Percentiles rank a stretch among this genome's conserved stretches.
These are phyloP conservation scores for Aquilaria agallochum DNA, from an alignment of 441 rosid genomes.

Conservation along the genomic window DNA sequence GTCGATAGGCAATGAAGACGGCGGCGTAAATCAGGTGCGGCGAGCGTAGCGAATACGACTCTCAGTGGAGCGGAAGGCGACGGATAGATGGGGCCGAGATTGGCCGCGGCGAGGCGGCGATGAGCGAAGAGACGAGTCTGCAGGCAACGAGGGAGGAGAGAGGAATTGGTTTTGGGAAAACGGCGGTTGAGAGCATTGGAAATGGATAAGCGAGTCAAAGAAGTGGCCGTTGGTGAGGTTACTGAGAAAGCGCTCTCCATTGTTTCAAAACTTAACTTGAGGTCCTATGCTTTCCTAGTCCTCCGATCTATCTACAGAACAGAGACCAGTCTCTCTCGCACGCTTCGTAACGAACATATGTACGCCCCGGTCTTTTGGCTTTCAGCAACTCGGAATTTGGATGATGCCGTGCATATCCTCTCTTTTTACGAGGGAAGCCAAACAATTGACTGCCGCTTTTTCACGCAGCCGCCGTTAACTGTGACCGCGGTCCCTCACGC, in stretches of 20 bases:
- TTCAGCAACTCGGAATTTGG: too few species aligned
- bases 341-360: background rate
- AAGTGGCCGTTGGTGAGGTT: constrained; percentile 16
- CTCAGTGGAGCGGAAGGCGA: constrained; percentile 18
- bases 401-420: too few species aligned
- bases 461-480: too few species aligned
- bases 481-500: too few species aligned
- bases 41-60: constrained; percentile 19
- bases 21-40: constrained; percentile 24
- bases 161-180: constrained; percentile 21
- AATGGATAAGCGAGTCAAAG: constrained; percentile 38
- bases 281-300: too few species aligned
- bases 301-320: background rate
- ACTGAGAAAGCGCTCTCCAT: constrained; percentile 45
- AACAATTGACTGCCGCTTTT: too few species aligned
- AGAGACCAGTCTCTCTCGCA: background rate
- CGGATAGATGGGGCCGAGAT: background rate
- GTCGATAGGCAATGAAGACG: constrained; percentile 40
- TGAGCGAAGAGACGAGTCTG: constrained; percentile 14
- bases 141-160: constrained; percentile 24
- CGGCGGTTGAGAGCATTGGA: constrained; percentile 47
- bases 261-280: background rate
- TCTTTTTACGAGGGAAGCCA: too few species aligned
- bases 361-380: background rate
- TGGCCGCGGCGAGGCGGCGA: constrained; percentile 14